Evolutionary conservation across 2,329 filamentous ascomycete species (phyloP), one percentile per base, ranked within the genome.

Genomic region (Ceratocystis harringtonii): DNA sequence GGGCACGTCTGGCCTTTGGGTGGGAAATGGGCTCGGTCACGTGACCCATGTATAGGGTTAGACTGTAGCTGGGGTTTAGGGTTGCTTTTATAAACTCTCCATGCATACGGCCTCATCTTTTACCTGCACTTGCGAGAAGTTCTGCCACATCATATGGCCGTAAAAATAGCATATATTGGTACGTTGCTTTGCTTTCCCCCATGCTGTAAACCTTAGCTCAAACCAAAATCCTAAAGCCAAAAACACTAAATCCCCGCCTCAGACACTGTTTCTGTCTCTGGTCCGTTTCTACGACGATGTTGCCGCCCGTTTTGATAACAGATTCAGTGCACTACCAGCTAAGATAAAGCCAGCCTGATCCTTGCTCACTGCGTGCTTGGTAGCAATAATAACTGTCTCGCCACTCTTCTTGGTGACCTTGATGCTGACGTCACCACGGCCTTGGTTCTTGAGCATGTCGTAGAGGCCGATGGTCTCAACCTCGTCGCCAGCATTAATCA

Each of bases 271-370:
- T 55, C 22, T 25, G 19, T 55, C 25, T 55, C 25, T 15, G 44
- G 15, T n/a, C 12, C 15, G 17, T n/a, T 22, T 50, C 48, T 50
- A 50, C n/a, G 48, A 50, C 48, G 36, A 15, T 6, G 44, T 19
- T 19, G 43, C 41, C 22, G 65, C 68, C 70, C 72, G 69, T 80
- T 87, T 87, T 58, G 91, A 88, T 71, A 99, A 76, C 75, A 97
- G 73, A 76, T 99, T 99, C 77, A 99, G 76, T 52, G 94, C 94
- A 75, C 90, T 96, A 2, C 94, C 94, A 0, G 94, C 94, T 62
- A 99, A 79, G 69, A 99, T 90, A 73, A 97, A 99, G 0, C 82
- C 85, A 68, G 89, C 89, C 80, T 99, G 94, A 74, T 96, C 94
- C 77, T 87, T 83, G 73, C 85, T 95, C 68, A 99, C 81, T 12